phyloP scores from a whole-genome alignment of 2,329 filamentous ascomycete genomes.

The Pseudogymnoascus sp. region DNA sequence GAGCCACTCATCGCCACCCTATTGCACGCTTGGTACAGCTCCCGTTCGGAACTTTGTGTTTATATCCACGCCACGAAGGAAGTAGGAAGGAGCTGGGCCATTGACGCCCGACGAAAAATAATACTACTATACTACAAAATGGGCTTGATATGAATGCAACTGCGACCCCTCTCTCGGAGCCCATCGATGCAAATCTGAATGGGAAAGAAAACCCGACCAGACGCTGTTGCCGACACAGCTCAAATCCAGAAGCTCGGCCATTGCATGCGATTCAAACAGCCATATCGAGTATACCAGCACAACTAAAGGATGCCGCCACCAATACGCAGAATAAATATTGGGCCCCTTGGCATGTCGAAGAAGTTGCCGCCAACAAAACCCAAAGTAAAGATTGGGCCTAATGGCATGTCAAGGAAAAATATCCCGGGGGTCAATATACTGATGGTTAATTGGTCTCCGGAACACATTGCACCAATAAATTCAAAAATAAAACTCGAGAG shows the following conservation, averaged over 20 bases:
- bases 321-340: background rate
- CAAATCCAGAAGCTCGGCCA: background rate
- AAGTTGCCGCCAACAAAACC: background rate
- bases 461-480: background rate
- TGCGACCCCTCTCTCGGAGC: background rate
- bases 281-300: background rate
- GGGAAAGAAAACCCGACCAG: background rate
- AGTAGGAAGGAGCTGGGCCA: background rate
- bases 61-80: background rate
- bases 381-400: background rate
- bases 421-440: constrained; percentile 19
- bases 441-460: background rate
- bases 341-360: background rate
- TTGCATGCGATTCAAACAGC: background rate
- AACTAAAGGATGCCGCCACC: background rate
- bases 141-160: background rate
- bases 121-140: background rate
- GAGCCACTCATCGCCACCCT: background rate
- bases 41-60: background rate
- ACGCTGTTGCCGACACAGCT: background rate
- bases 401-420: constrained; percentile 11
- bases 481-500: background rate
- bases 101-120: background rate
- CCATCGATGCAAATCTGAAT: background rate
- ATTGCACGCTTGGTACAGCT: background rate